Evolutionary conservation across 2,329 filamentous ascomycete species (phyloP), one percentile per base, ranked within the genome.

Genomic region (Colletotrichum agaves): DNA sequence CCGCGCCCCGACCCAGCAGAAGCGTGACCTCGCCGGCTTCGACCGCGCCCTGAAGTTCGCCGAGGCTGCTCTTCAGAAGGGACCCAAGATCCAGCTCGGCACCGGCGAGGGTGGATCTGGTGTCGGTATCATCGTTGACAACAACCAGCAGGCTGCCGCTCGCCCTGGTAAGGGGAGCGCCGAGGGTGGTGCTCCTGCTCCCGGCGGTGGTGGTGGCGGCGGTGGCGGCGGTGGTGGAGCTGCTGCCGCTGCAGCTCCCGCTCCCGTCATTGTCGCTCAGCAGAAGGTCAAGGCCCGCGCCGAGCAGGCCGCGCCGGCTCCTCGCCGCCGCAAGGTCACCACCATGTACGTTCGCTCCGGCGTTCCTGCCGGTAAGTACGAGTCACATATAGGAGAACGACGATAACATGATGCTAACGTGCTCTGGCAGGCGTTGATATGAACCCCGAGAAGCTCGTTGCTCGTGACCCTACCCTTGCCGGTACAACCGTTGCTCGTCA

Each of bases 311-410:
- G 57, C 61, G 66, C 69, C 58, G 47, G 44, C 76, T 41, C 77
- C 77, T n/a, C 75, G 75, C 61, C 77, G 77, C 49, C 78, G 79
- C 50, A 82, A 80, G 74, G 80, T 83, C 63, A 83, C 81, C 52
- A 82, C 80, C 69, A 83, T 83, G 81, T 83, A 81, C 66, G 77
- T 83, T 63, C 78, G 80, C 73, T 79, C 80, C 46, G 81, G 81
- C 61, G 74, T 83, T 61, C 80, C 80, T 35, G 75, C 75, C 44
- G 76, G 81, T 83, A 74, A 81, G 80, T 78, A 33, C 35, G 12
- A 43, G 13, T 23, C 33, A 19, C 27, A 15, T 17, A 4, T 10
- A 11, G 49, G 5, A 35, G 5, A 7, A 43, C 33, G 31, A 5
- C 11, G 21, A 4, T 5, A 15, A 41, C 10, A 17, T n/a, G 0